Conservation (phyloP, 192 early-diverging fungal species). For the Rhizophagus clarus region DNA sequence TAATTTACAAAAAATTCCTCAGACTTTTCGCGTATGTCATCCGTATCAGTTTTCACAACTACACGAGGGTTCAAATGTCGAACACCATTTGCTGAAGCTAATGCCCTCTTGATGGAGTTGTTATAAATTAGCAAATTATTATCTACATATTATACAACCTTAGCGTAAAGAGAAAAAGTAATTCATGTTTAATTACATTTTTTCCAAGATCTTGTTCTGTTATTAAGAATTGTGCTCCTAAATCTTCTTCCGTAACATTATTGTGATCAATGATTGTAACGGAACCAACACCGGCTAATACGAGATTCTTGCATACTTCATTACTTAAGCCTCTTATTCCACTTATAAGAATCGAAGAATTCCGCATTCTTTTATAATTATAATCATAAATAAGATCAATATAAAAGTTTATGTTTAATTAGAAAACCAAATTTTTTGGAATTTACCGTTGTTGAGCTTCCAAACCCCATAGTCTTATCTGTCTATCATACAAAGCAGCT, state of each 20-base stretch:
- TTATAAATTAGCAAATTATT: slow-evolving; percentile 19
- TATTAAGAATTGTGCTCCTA: slow-evolving; percentile 79
- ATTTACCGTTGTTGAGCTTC: slow-evolving; percentile 79
- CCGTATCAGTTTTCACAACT: slow-evolving; percentile 51
- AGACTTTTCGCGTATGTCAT: slow-evolving; percentile 44
- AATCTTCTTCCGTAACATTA: slow-evolving; percentile 59
- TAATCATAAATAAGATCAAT: neutral
- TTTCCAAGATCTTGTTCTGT: slow-evolving; percentile 65
- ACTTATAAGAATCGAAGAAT: slow-evolving; percentile 71
- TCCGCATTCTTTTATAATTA: slow-evolving; percentile 70
- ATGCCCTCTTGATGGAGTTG: slow-evolving; percentile 55
- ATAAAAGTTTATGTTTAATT: neutral
- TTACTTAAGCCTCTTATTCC: slow-evolving; percentile 75
- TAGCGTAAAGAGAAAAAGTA: slow-evolving; percentile 7
- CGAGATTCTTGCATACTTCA: slow-evolving; percentile 92
- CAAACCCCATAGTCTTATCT: slow-evolving; percentile 96
- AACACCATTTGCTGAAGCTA: slow-evolving; percentile 64
- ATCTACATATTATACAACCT: slow-evolving; percentile 35
- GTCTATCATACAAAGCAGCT: slow-evolving; percentile 92
- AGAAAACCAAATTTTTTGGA: neutral
- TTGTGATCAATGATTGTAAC: slow-evolving; percentile 71
- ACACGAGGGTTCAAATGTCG: slow-evolving; percentile 85
- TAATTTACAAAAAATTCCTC: slow-evolving; percentile 61
- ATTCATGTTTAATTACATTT: slow-evolving; percentile 56
- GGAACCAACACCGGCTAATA: slow-evolving; percentile 81